These are phyloP conservation scores for Dothistroma pini DNA, from an alignment of 2,329 filamentous ascomycete genomes.

Conservation along the genomic window DNA sequence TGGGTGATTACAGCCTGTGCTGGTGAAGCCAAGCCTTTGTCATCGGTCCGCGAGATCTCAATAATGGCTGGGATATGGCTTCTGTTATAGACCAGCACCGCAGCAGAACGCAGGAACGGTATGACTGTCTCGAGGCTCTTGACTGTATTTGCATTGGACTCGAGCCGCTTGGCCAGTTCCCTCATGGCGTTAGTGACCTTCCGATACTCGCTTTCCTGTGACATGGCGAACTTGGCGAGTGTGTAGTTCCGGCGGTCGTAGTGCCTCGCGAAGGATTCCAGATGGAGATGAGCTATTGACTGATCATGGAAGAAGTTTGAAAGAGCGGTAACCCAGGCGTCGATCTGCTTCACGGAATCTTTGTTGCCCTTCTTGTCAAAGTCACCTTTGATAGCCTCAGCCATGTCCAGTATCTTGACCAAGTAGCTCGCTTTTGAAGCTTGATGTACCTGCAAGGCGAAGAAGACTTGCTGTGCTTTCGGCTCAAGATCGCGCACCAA, in stretches of 20 bases:
- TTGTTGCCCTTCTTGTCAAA: constrained; percentile 68
- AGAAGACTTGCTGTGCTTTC: constrained; percentile 80
- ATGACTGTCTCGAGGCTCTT: constrained; percentile 73
- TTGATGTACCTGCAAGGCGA: constrained; percentile 77
- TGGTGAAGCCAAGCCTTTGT: constrained; percentile 69
- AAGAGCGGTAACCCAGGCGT: constrained; percentile 45
- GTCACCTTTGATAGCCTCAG: constrained; percentile 85
- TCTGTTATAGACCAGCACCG: constrained; percentile 85
- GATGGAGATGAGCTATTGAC: constrained; percentile 66
- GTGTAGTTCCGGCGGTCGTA: constrained; percentile 90
- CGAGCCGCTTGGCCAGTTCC: constrained; percentile 68
- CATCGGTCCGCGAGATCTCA: constrained; percentile 78
- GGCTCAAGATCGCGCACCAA: constrained; percentile 74
- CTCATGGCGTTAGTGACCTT: constrained; percentile 87
- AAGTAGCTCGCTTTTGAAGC: constrained; percentile 69
- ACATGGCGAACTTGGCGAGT: constrained; percentile 80
- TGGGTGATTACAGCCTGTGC: constrained; percentile 89
- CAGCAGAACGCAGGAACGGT: constrained; percentile 77
- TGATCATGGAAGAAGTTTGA: constrained; percentile 73
- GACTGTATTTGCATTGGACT: constrained; percentile 57
- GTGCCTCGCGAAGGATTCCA: constrained; percentile 85
- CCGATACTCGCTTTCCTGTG: constrained; percentile 83
- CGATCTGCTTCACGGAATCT: constrained; percentile 60
- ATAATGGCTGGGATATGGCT: constrained; percentile 91
- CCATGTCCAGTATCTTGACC: constrained; percentile 73